Base-by-base conservation (phyloP, 2,329 filamentous ascomycete species). In the Periconia sp. region DNA sequence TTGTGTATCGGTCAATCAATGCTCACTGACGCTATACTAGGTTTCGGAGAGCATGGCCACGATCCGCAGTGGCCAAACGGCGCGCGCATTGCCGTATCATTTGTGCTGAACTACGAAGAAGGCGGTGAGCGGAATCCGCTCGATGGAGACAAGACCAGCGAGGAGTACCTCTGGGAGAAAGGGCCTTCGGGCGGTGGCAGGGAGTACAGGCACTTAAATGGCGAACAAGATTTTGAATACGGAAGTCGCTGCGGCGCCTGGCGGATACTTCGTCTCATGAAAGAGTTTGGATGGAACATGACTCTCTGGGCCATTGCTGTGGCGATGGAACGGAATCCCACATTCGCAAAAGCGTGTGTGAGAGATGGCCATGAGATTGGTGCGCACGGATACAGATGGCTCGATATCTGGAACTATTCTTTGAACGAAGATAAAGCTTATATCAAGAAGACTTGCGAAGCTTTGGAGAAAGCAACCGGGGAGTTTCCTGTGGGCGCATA, bases 151-250 rank as follows among this genome's bases (percentile, higher is more conserved):
- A 53, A 52, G 40, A 53, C 58, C 23, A 55, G 48, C 6, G 71
- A 74, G 51, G 67, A 69, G 9, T 72, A 72, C 50, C 61, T 74
- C 7, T 73, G 70, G 70, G 68, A 72, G 51, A 73, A 72, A 52
- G 70, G 71, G 13, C 59, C 59, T 1, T 58, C 56, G 6, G 62
- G 53, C 14, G 58, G 61, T 9, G 40, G 61, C 49, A 72, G 60
- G 59, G 60, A 58, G 41, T 57, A 62, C 60, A 53, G 71, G 31
- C 63, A 78, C 55, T 69, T 72, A 45, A 79, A 81, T 63, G 73
- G 70, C 19, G 78, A 81, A 58, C 81, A 78, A 58, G 79, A 81
- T 58, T 76, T 75, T 49, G 74, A 76, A 52, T 81, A 81, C 58
- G 77, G 79, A 43, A 72, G 73, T 41, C 73, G 79, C 2, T 73